Percentiles rank a stretch among this genome's conserved stretches.
Evolutionary conservation across 1,284 basidiomycete species (phyloP).

Genomic region (Earliella scabrosa): DNA sequence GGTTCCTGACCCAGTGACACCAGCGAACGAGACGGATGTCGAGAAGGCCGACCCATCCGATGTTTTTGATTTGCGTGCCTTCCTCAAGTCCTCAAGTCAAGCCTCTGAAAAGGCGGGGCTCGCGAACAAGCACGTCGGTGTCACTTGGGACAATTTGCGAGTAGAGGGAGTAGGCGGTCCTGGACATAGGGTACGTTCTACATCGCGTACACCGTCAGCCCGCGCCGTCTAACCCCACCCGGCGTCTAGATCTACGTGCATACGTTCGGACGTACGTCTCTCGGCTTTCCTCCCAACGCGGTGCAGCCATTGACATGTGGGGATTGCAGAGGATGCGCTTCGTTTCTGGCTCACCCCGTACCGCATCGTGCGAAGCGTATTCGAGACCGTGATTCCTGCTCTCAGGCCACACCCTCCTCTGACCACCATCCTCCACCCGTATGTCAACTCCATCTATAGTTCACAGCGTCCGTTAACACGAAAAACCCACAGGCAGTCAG

Average conservation of each 20-base stretch:
- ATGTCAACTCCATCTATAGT: too few relatives aligned
- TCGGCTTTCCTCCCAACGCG: background rate
- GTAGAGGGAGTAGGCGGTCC: constrained; percentile 73
- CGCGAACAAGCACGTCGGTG: constrained; percentile 83
- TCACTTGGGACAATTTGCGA: constrained; percentile 76
- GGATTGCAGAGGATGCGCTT: constrained; percentile 57
- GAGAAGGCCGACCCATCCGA: constrained; percentile 49
- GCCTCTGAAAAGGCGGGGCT: constrained; percentile 74
- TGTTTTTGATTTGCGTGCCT: constrained; percentile 76
- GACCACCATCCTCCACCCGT: constrained; percentile 69
- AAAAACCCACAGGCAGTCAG: constrained; percentile 70
- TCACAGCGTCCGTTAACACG: constrained; percentile 16
- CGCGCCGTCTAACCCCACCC: background rate
- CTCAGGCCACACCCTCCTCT: constrained; percentile 51
- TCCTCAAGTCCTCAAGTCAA: constrained; percentile 72
- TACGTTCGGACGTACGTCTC: constrained; percentile 62
- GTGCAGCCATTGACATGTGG: constrained; percentile 12
- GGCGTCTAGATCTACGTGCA: constrained; percentile 61
- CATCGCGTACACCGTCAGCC: background rate
- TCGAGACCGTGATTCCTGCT: constrained; percentile 58
- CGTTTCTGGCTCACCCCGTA: constrained; percentile 60
- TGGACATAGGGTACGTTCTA: constrained; percentile 57
- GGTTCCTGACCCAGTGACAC: constrained; percentile 13
- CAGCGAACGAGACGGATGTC: constrained; percentile 36
- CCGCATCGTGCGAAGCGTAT: constrained; percentile 49